Conservation (phyloP, 2,329 filamentous ascomycete genomes). For the Dactylellina leptospora region DNA sequence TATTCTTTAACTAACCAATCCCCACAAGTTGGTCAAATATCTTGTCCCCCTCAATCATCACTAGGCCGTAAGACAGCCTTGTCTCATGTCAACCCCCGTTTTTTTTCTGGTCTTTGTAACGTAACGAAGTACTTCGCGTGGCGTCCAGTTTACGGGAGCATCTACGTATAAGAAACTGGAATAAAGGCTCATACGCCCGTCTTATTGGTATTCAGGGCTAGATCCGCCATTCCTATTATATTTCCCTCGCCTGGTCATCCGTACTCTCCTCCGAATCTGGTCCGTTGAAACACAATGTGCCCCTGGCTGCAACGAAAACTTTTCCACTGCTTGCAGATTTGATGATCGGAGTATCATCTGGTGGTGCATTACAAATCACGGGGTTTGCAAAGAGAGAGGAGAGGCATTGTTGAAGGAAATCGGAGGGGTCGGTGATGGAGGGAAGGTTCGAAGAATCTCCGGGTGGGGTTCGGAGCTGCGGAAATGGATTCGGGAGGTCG, state of each 20-base stretch:
- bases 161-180: too few species aligned
- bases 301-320: conserved; percentile 27
- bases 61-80: too few species aligned
- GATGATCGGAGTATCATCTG: conserved; percentile 37
- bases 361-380: conserved; percentile 37
- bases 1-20: too few species aligned
- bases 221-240: conserved; percentile 36
- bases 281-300: conserved; percentile 17
- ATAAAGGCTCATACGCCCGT: too few species aligned
- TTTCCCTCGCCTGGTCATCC: conserved; percentile 36
- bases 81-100: too few species aligned
- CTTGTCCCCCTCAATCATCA: too few species aligned
- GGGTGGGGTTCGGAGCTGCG: conserved; percentile 31
- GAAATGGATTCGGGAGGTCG: conserved; percentile 24
- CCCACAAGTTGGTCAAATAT: too few species aligned
- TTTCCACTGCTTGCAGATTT: background rate
- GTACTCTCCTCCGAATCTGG: conserved; percentile 26
- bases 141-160: too few species aligned
- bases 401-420: conserved; percentile 14
- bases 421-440: conserved; percentile 25
- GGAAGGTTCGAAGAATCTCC: conserved; percentile 31
- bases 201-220: conserved; percentile 35
- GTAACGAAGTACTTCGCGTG: too few species aligned
- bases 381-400: conserved; percentile 15
- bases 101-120: too few species aligned